These are phyloP conservation scores for Suillus paluster DNA, from an alignment of 768 basidiomycete genomes.

Conservation along the genomic window DNA sequence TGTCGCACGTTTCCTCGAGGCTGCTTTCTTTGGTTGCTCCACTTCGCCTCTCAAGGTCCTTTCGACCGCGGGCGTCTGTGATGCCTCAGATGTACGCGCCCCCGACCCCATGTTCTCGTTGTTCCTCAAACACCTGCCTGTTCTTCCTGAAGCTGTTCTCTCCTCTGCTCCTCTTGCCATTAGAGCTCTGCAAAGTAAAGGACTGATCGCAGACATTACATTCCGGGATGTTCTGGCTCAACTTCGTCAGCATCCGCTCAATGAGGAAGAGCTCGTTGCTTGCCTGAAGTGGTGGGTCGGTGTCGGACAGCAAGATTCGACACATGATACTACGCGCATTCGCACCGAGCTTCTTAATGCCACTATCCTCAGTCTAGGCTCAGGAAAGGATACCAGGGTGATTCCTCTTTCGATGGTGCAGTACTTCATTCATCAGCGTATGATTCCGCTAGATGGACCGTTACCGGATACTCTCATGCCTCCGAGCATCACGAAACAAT, in stretches of 20 bases:
- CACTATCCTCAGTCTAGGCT: constrained; percentile 58
- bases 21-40: constrained; percentile 77
- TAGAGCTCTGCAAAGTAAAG: constrained; percentile 58
- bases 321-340: constrained; percentile 45
- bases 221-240: constrained; percentile 86
- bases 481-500: constrained; percentile 60
- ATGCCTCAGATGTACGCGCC: constrained; percentile 68
- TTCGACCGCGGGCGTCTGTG: constrained; percentile 73
- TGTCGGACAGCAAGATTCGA: constrained; percentile 41
- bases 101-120: constrained; percentile 70
- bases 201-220: constrained; percentile 72
- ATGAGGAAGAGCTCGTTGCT: constrained; percentile 73
- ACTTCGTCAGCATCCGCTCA: constrained; percentile 70
- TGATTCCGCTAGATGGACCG: constrained; percentile 78
- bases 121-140: constrained; percentile 81
- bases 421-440: constrained; percentile 71
- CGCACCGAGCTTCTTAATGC: constrained; percentile 71
- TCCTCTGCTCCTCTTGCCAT: constrained; percentile 64
- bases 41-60: constrained; percentile 65
- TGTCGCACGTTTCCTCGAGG: constrained; percentile 72
- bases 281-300: constrained; percentile 88
- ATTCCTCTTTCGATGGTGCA: constrained; percentile 71
- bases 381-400: constrained; percentile 52
- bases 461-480: constrained; percentile 79
- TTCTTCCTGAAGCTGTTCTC: constrained; percentile 66